phyloP scores from a whole-genome alignment of 495 filamentous ascomycete species.

The Astrothelium macrocarpum region DNA sequence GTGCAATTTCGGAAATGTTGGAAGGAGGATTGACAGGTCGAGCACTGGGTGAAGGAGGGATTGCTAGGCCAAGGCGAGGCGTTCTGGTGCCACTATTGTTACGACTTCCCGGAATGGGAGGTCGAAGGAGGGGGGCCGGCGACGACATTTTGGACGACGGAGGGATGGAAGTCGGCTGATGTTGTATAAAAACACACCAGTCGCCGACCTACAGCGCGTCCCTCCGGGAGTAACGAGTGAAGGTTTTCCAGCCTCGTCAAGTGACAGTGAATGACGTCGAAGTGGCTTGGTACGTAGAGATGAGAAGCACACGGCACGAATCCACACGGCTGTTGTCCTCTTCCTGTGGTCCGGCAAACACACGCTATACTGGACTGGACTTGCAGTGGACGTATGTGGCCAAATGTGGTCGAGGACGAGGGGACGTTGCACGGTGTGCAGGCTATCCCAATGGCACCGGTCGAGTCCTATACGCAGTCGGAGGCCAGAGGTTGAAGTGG shows the following conservation, averaged over 20 bases:
- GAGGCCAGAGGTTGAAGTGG: neutral
- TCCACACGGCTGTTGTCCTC: neutral
- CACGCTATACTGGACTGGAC: neutral
- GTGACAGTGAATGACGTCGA: neutral
- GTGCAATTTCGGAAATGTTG: conserved; percentile 12
- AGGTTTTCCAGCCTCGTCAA: neutral
- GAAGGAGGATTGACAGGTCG: conserved; percentile 50
- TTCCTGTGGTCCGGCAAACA: neutral
- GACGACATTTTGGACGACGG: conserved; percentile 56
- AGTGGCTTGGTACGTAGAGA: neutral
- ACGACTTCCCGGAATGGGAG: conserved; percentile 68
- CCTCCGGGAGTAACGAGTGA: neutral
- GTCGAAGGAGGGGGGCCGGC: conserved; percentile 69
- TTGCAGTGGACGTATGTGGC: neutral
- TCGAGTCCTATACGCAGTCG: neutral
- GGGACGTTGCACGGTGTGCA: neutral
- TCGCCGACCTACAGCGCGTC: neutral
- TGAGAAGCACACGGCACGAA: neutral
- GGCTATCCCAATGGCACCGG: neutral
- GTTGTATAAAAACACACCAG: neutral
- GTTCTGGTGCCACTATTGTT: conserved; percentile 51
- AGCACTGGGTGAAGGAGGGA: conserved; percentile 71
- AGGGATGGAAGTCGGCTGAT: neutral
- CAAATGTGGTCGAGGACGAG: neutral
- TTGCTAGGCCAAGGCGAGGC: conserved; percentile 76